A percentile compares a stretch with the other conserved stretches of the same genome.
Evolutionary conservation across 768 basidiomycete species (phyloP).

Genomic region (Collybia nuda): DNA sequence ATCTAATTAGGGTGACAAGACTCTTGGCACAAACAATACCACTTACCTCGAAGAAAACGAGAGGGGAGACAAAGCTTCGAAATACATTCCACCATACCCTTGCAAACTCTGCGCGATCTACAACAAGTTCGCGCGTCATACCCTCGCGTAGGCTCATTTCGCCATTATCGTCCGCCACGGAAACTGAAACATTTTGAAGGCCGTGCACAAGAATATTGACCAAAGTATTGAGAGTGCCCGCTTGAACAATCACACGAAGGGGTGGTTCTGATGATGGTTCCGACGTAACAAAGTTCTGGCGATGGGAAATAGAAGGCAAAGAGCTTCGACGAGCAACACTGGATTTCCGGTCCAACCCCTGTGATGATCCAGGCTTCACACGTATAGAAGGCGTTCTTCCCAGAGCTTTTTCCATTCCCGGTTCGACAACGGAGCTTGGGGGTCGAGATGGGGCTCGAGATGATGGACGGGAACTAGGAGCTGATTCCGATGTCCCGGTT

Average conservation of each 20-base stretch:
- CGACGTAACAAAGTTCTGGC: conserved; percentile 53
- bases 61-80: conserved; percentile 77
- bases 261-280: conserved; percentile 72
- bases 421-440: conserved; percentile 58
- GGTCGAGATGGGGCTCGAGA: conserved; percentile 71
- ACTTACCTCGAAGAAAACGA: conserved; percentile 82
- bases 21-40: neutral
- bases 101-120: conserved; percentile 74
- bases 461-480: conserved; percentile 50
- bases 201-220: conserved; percentile 79
- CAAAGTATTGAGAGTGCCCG: conserved; percentile 73
- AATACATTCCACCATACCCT: conserved; percentile 84
- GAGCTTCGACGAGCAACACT: conserved; percentile 76
- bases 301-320: conserved; percentile 71
- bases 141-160: conserved; percentile 78
- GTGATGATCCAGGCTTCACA: conserved; percentile 68
- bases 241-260: conserved; percentile 73
- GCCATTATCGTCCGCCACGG: conserved; percentile 84
- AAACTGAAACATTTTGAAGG: conserved; percentile 72
- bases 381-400: conserved; percentile 73
- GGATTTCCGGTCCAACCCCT: conserved; percentile 73
- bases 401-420: conserved; percentile 41
- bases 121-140: conserved; percentile 67
- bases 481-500: conserved; percentile 44
- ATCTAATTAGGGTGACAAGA: neutral